Evolutionary conservation across 352 stramenopile genomes (phyloP), one percentile per base, ranked within the genome.

Genomic region (Saprolegnia diclina): DNA sequence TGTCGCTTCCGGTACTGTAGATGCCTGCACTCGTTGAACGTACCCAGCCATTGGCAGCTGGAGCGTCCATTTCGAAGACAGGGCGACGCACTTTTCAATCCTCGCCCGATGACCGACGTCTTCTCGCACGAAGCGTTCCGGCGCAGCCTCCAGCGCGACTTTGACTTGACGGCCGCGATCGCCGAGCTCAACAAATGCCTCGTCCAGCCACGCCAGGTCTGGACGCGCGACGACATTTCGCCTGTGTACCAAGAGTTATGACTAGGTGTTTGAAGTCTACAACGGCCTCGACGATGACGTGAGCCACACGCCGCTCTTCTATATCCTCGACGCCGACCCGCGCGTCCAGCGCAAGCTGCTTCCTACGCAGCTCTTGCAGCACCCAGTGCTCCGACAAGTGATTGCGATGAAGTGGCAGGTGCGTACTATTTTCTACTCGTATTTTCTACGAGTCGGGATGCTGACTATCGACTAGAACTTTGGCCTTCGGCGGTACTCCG

Each of bases 381-480:
- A 57, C 32, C 52, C 52, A 38, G 9, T 16, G 7, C 7, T 57
- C 7, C 52, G 52, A 7, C 7, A 57, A 57, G 52, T 57, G 7
- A 16, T 57, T 16, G 16, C 16, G 52, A 57, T 57, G 52, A 57
- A 57, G 52, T 57, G 52, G 52, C 7, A 57, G 52, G 52, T 57
- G 14, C 13, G 32, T 16, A 16, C 7, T 57, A 45, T 45, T 16
- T 16, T 45, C 7, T 16, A 14, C 52, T 38, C 7, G 7, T 13
- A 38, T 38, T 16, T 57, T 16, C 7, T 52, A 21, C 18, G 18
- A 19, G 45, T 19, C 21, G 45, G 45, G 45, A 19, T 18, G 18
- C 18, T 52, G n/a, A n/a, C n/a, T n/a, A n/a, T n/a, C n/a, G n/a
- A n/a, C n/a, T n/a, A 57, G 52, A 57, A 38, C 32, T 65, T 65